Evolutionary conservation across 1,284 basidiomycete species (phyloP), one percentile per base, ranked within the genome.

Genomic region (Austroboletus novae-zelandiae): DNA sequence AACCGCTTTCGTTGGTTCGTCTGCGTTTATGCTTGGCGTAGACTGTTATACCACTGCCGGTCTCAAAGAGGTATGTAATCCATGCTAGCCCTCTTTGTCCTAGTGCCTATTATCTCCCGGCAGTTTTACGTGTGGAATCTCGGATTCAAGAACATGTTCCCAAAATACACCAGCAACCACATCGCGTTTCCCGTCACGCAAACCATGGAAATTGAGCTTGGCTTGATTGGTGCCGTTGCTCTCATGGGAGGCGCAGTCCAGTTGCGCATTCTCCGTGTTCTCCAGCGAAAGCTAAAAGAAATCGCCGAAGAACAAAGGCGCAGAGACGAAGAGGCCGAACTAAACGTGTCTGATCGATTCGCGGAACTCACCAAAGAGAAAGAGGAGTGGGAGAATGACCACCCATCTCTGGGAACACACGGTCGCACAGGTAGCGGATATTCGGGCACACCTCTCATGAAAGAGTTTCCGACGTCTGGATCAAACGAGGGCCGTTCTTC

Each of bases 51-150:
- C 92, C 4, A 88, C 90, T 7, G 90, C 87, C 5, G 90, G 89
- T 23, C 78, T 97, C 51, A 98, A 98, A 74, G 95, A 97, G 78
- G 89, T 89, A 57, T 68, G 67, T 53, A 18, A 31, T 40, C 10
- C 14, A 23, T 52, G 14, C 17, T 23, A 9, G 17, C 36, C 4
- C 23, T 15, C 2, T 15, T 43, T 40, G 56, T 32, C 20, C 45
- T 15, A n/a, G 7, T 40, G 45, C 47, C 50, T 58, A 23, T 60
- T 46, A 35, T 34, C 41, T 35, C 23, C 13, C 17, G 31, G 29
- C 55, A 92, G 89, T 97, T 96, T 72, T 98, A 97, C 71, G 76
- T 96, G 45, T 96, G 90, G 84, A 98, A 97, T 64, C 74, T 98
- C 41, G 95, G 95, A 17, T 93, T 94, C 70, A 76, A 74, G 9